Conservation (phyloP, 768 basidiomycete species). For the Tubosaeta sp. region DNA sequence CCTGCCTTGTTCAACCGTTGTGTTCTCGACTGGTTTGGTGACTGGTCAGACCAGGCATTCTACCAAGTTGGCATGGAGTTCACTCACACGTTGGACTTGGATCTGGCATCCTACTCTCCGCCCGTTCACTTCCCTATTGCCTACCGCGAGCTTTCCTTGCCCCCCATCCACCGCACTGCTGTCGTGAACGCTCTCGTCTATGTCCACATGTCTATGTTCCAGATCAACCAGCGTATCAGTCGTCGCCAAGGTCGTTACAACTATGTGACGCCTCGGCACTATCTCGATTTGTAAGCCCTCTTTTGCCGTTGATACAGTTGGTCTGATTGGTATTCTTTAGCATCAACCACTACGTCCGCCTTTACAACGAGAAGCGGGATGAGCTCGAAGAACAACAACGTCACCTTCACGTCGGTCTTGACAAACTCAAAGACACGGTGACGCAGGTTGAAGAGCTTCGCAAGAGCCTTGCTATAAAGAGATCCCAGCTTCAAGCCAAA, state of each 20-base stretch:
- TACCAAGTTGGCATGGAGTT: conserved; percentile 98
- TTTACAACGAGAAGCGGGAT: conserved; percentile 94
- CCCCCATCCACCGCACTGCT: conserved; percentile 87
- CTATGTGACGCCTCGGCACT: conserved; percentile 96
- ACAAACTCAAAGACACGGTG: conserved; percentile 94
- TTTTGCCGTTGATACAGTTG: background rate
- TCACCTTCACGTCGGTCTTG: conserved; percentile 95
- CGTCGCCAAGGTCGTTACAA: conserved; percentile 94
- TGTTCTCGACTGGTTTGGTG: conserved; percentile 99
- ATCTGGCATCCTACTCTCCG: conserved; percentile 74
- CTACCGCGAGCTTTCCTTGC: conserved; percentile 77
- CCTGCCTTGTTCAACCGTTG: conserved; percentile 99
- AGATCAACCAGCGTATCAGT: conserved; percentile 84
- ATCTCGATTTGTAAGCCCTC: conserved; percentile 89
- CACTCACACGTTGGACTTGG: conserved; percentile 90
- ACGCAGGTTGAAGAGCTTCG: conserved; percentile 95
- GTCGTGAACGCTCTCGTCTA: conserved; percentile 92
- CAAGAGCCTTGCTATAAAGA: conserved; percentile 91
- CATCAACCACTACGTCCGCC: conserved; percentile 94
- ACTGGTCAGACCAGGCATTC: conserved; percentile 98
- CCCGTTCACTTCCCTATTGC: conserved; percentile 85
- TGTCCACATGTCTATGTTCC: conserved; percentile 86
- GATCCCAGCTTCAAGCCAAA: conserved; percentile 89
- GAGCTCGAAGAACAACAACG: conserved; percentile 98
- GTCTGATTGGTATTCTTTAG: conserved; percentile 37